These are phyloP conservation scores for Phytophthora pinifolia DNA, from an alignment of 352 stramenopile species.

Conservation along the genomic window DNA sequence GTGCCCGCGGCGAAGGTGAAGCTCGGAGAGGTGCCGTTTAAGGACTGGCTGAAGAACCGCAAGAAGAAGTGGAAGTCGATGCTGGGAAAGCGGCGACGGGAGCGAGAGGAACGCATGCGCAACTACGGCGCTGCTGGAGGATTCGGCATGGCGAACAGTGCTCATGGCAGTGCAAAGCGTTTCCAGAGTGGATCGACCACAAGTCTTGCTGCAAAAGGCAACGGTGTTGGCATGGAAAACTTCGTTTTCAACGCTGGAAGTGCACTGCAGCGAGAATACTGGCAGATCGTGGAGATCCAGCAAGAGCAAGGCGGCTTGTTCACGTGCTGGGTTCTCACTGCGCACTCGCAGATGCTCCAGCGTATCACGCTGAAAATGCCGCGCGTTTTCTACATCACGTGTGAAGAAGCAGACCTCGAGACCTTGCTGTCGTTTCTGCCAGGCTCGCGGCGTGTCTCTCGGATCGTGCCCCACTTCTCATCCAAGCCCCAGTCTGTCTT, in stretches of 20 bases:
- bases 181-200: conserved; percentile 34
- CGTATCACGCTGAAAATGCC: conserved; percentile 74
- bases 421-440: conserved; percentile 61
- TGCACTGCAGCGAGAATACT: conserved; percentile 61
- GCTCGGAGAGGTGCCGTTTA: conserved; percentile 60
- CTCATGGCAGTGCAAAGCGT: conserved; percentile 34
- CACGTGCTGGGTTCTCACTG: conserved; percentile 95
- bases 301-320: conserved; percentile 87
- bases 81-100: conserved; percentile 55
- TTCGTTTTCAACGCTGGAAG: conserved; percentile 69
- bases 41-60: conserved; percentile 61
- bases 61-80: conserved; percentile 75
- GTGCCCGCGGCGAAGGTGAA: conserved; percentile 34
- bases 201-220: conserved; percentile 20
- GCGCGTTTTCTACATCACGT: conserved; percentile 63
- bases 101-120: conserved; percentile 53
- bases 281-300: conserved; percentile 84
- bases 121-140: conserved; percentile 25
- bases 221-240: conserved; percentile 77
- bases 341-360: conserved; percentile 67
- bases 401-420: conserved; percentile 77
- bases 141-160: conserved; percentile 33
- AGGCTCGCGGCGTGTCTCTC: conserved; percentile 52
- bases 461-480: conserved; percentile 55
- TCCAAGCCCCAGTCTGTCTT: conserved; percentile 61